Evolutionary conservation across 2,329 filamentous ascomycete genomes (phyloP), one percentile per base, ranked within the genome.

Genomic region (Conoideocrella luteorostrata): DNA sequence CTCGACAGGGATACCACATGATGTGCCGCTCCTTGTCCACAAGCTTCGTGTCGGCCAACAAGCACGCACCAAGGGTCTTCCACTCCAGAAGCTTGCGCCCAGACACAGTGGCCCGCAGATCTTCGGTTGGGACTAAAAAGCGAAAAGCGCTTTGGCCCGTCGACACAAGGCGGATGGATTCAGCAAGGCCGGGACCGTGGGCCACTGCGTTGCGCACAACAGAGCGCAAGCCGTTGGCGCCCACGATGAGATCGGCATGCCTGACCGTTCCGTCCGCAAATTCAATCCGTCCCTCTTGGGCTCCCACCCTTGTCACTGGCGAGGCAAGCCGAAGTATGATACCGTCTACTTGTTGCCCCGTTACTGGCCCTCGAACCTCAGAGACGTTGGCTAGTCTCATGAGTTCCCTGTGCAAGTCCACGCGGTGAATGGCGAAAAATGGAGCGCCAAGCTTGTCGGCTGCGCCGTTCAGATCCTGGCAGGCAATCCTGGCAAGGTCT

Each of bases 1-100:
- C 41, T 35, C 45, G 35, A 33, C 45, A 47, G 17, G 41, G 21
- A 43, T 47, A 47, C 45, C 45, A 47, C 24, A 44, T 32, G n/a
- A 47, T 40, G 21, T 40, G 41, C 13, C 45, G 41, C 15, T 43
- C 41, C 20, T 12, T 37, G 17, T 44, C 29, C 32, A 21, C 34
- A 21, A 24, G 34, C 13, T 32, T 20, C 15, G 45, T 47, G 36
- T 47, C 45, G n/a, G 38, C 37, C 6, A 41, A 20, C 29, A 44
- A 18, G 22, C 32, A 33, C 6, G 21, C 23, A 6, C 45, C 45
- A 9, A 11, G 20, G 12, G 12, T 15, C 30, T 47, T 47, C 35
- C 21, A 20, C 24, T 18, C 30, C 30, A 41, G 23, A 5, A 47
- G 32, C 20, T 44, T 37, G 7, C 34, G 41, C 2, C 28, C 36